Evolutionary conservation across 2,329 filamentous ascomycete genomes (phyloP), one percentile per base, ranked within the genome.

Genomic region (Zymoseptoria tritici): DNA sequence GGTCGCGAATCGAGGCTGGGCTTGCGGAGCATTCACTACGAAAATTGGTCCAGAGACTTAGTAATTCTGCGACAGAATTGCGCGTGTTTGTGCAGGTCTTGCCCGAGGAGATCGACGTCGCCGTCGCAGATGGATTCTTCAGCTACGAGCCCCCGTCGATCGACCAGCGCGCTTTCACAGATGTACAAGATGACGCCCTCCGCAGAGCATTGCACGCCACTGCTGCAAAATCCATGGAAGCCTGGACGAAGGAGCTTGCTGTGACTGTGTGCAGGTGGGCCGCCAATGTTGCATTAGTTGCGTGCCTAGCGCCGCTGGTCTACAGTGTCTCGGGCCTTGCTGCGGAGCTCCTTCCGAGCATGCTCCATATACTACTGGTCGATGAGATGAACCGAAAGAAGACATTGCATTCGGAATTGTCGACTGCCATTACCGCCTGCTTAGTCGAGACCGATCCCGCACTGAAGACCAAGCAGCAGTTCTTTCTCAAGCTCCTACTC

Each of bases 321-420:
- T 74, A 78, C 11, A 80, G 81, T 11, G 83, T 93, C 24, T 80
- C 83, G 49, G 83, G 83, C 0, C 85, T 97, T 69, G 88, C 91
- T 0, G 82, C 86, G 61, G 82, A 85, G 50, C 79, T 90, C 0
- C 87, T 97, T 55, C 91, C 92, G 0, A 62, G 58, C 29, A 83
- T 97, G 57, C 78, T 96, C 2, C 95, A 99, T 73, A 79, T 96
- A 50, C 85, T 91, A 16, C 79, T 99, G 0, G 77, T 85, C 1
- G 82, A 84, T 49, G 87, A 93, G 67, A 75, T 82, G n/a, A 81
- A 87, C 26, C 79, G 80, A 49, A 81, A 85, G 26, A 82, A 85
- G 62, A 76, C 74, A 1, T 76, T 85, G 31, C 88, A 86, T 58
- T 79, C 81, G 7, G 75, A 76, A 7, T 71, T 97, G 1, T 96